phyloP scores from a whole-genome alignment of 2,329 filamentous ascomycete genomes.

The Aspergillus ochraceus region DNA sequence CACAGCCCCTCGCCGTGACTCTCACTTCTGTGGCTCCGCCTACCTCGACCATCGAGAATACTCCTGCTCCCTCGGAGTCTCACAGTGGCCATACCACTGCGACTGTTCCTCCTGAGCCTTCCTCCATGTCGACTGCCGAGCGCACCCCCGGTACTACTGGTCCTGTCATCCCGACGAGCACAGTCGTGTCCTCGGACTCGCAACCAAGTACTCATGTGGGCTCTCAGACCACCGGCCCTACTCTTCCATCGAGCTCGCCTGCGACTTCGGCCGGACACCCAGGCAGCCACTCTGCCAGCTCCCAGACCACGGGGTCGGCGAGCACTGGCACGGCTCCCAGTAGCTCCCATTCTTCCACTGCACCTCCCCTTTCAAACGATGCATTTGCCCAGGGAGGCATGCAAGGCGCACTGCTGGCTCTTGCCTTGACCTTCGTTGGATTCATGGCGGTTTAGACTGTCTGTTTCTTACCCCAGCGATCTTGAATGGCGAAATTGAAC shows the following conservation, averaged over 20 bases:
- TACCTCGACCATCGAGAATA: background rate
- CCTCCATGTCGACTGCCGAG: background rate
- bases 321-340: slow-evolving; percentile 2
- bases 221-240: background rate
- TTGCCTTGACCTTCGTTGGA: slow-evolving; percentile 2
- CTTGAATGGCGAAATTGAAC: background rate
- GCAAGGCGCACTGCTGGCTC: slow-evolving; percentile 3
- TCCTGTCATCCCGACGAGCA: background rate
- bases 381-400: slow-evolving; percentile 5
- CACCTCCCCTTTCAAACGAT: slow-evolving; percentile 22
- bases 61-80: background rate
- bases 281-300: background rate
- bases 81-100: background rate
- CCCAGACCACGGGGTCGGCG: slow-evolving; percentile 2
- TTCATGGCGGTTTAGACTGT: slow-evolving; percentile 3
- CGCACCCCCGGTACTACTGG: background rate
- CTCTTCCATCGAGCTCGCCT: background rate
- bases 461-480: background rate
- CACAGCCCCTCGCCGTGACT: background rate
- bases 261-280: background rate
- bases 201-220: background rate
- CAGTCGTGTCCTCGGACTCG: background rate
- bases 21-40: background rate
- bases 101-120: background rate
- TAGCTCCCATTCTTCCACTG: slow-evolving; percentile 2